Base-by-base conservation (phyloP, 805 yeast genomes). In the Pichia gijzeniarum region DNA sequence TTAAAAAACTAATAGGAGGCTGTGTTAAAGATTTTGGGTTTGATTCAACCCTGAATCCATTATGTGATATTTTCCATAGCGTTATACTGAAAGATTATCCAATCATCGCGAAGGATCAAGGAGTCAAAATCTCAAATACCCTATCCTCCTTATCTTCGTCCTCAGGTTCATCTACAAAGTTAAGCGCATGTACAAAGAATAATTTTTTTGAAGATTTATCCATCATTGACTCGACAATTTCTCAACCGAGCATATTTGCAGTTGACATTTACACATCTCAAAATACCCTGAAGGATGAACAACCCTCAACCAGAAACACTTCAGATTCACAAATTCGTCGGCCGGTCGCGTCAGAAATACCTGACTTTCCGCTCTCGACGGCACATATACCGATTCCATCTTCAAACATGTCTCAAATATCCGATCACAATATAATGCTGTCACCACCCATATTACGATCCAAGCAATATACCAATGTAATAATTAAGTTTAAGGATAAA, bases 21-120 rank as follows among this genome's bases (percentile, higher is more conserved):
- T 74, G 87, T 49, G 73, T 83, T 32, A 81, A 79, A 50, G 95
- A 86, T 61, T 86, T 81, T 65, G 95, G 95, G 1, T 86, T 86
- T 59, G 89, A 87, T 55, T 59, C 72, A 3, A 71, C 81, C n/a
- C 64, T 84, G 47, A 72, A 72, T 48, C 81, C 85, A 3, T 61
- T 87, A 22, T 75, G 85, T 50, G 91, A 84, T 52, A 71, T 85
- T 2, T 76, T 83, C 53, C 82, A 80, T 57, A 79, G 74, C 43
- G 64, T 76, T 25, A 69, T 85, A 5, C 58, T 79, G 34, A 70
- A 70, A 36, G 88, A 82, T 50, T 84, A 80, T 56, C 91, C 93
- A 9, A 60, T 83, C 45, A 69, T 78, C 4, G 69, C 77, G n/a
- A 74, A 54, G 34, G 68, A 57, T 27, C 47, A 45, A 37, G 35